A percentile compares a stretch with the other conserved stretches of the same genome.
Conservation (phyloP, 1,284 basidiomycete species). For the Farysia itapuensis region DNA sequence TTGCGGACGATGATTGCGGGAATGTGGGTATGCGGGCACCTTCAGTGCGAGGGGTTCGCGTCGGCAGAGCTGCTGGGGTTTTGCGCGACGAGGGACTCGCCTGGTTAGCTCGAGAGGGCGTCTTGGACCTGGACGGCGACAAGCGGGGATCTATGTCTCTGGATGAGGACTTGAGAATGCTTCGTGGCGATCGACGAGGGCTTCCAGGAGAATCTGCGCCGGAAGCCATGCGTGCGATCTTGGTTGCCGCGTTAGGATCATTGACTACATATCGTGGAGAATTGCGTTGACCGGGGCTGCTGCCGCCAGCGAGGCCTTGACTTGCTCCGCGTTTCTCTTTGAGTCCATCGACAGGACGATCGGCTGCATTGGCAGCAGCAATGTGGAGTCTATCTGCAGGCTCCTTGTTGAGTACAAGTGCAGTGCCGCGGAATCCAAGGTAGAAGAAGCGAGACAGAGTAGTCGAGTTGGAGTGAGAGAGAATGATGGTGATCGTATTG, state of each 20-base stretch:
- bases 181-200: conserved; percentile 19
- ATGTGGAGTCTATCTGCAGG: conserved; percentile 41
- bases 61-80: conserved; percentile 3
- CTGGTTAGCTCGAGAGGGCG: background rate
- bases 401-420: conserved; percentile 41
- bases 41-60: conserved; percentile 18
- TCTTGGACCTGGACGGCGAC: background rate
- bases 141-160: too few species aligned
- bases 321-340: conserved; percentile 31
- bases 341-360: conserved; percentile 43
- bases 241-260: conserved; percentile 13
- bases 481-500: conserved; percentile 50
- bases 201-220: background rate
- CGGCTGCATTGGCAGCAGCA: conserved; percentile 47
- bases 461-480: conserved; percentile 47
- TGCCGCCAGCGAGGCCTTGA: conserved; percentile 34
- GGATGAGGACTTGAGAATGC: background rate
- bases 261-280: conserved; percentile 16
- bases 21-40: conserved; percentile 4
- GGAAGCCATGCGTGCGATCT: conserved; percentile 16
- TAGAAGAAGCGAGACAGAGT: conserved; percentile 50
- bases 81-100: conserved; percentile 9
- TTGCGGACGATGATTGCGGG: conserved; percentile 3
- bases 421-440: conserved; percentile 53
- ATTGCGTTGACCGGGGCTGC: background rate